These are phyloP conservation scores for Dactylellina cionopaga DNA, from an alignment of 2,329 filamentous ascomycete genomes.

Conservation along the genomic window DNA sequence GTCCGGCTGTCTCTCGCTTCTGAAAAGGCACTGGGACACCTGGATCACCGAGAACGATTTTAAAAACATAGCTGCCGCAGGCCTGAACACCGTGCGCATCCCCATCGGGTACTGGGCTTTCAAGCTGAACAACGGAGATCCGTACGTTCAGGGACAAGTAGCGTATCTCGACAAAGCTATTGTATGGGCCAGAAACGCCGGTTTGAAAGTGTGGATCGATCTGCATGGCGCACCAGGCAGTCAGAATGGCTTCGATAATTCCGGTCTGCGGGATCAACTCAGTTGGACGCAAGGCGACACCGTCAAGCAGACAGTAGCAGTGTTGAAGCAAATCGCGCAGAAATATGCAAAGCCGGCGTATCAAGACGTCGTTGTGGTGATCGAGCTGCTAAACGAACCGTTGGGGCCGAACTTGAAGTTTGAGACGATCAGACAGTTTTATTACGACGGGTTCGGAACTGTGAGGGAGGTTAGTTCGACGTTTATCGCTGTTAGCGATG, in stretches of 20 bases:
- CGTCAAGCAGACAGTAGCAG: conserved; percentile 65
- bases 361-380: conserved; percentile 69
- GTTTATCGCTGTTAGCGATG: conserved; percentile 70
- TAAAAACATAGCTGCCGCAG: conserved; percentile 66
- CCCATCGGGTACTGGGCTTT: conserved; percentile 75
- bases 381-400: conserved; percentile 70
- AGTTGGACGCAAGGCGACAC: conserved; percentile 64
- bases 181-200: conserved; percentile 68
- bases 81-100: conserved; percentile 73
- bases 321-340: conserved; percentile 68
- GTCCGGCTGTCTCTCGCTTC: conserved; percentile 63
- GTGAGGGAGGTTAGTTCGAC: conserved; percentile 64
- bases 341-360: conserved; percentile 68
- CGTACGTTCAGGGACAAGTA: conserved; percentile 72
- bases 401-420: conserved; percentile 59
- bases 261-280: conserved; percentile 64
- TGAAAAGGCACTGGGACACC: conserved; percentile 69
- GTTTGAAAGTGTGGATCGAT: conserved; percentile 74
- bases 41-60: conserved; percentile 70
- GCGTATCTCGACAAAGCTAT: conserved; percentile 69
- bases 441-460: conserved; percentile 66
- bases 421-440: conserved; percentile 59
- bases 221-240: conserved; percentile 67
- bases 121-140: conserved; percentile 66
- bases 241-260: conserved; percentile 69